Conservation (phyloP, 2,329 filamentous ascomycete species). For the Diaporthe batatas region DNA sequence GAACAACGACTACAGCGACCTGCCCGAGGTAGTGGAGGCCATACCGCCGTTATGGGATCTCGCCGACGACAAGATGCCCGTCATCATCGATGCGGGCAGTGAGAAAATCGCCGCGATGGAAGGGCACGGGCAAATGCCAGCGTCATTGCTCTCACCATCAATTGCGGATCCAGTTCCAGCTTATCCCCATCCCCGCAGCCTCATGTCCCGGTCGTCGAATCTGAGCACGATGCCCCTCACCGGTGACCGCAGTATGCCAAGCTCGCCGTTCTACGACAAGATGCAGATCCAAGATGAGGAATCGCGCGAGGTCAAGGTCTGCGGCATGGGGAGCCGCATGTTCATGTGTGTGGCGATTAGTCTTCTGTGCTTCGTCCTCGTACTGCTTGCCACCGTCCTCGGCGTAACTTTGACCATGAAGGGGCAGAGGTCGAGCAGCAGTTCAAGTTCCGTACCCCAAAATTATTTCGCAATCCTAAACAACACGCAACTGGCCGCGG, state of each 20-base stretch:
- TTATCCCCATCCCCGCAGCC: constrained; percentile 27
- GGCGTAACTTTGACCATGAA: constrained; percentile 35
- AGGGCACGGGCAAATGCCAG: background rate
- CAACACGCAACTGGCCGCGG: constrained; percentile 27
- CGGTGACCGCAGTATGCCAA: constrained; percentile 2
- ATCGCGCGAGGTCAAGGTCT: constrained; percentile 13
- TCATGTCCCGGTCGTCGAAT: constrained; percentile 2
- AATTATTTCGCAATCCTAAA: background rate
- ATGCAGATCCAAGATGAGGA: constrained; percentile 13
- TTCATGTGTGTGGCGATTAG: constrained; percentile 24
- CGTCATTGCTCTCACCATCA: constrained; percentile 23
- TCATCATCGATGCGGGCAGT: constrained; percentile 2
- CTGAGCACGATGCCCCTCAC: constrained; percentile 16
- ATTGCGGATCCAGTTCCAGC: constrained; percentile 33
- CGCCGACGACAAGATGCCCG: constrained; percentile 24
- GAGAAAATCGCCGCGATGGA: constrained; percentile 34
- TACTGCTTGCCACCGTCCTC: constrained; percentile 29
- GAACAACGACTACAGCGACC: constrained; percentile 33
- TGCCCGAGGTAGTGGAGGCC: constrained; percentile 26
- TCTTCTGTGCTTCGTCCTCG: constrained; percentile 30
- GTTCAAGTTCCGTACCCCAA: background rate
- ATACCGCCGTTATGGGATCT: constrained; percentile 31
- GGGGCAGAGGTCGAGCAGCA: background rate
- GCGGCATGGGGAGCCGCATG: constrained; percentile 28
- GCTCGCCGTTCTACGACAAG: constrained; percentile 1